These are phyloP conservation scores for Phycomyces blakesleeanus DNA, from an alignment of 192 early-diverging fungal genomes.

Conservation along the genomic window DNA sequence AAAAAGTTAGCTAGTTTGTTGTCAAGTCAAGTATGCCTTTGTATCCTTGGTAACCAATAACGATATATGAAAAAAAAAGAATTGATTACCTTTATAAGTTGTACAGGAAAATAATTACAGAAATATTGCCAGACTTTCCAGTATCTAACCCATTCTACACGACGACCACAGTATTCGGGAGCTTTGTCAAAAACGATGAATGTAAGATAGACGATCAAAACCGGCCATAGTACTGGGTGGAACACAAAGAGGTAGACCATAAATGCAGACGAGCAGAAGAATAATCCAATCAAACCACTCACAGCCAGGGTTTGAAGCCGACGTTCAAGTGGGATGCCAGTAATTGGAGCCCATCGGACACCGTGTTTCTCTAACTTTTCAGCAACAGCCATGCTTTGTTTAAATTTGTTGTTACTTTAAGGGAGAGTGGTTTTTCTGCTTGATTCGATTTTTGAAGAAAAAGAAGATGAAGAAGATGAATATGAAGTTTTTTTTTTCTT, in stretches of 20 bases:
- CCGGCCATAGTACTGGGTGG: slow-evolving; percentile 45
- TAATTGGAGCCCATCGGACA: slow-evolving; percentile 10
- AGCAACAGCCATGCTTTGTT: too few relatives aligned
- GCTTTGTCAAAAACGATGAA: slow-evolving; percentile 65
- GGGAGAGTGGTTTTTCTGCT: too few relatives aligned
- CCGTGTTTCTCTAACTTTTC: too few relatives aligned
- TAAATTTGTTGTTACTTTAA: too few relatives aligned
- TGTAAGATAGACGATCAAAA: slow-evolving; percentile 68
- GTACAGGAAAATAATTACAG: slow-evolving; percentile 77
- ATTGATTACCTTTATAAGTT: slow-evolving; percentile 54
- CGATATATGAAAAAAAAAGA: too few relatives aligned
- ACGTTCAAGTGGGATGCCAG: slow-evolving; percentile 53
- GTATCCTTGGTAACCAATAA: too few relatives aligned
- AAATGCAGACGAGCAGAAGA: slow-evolving; percentile 42
- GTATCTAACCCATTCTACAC: slow-evolving; percentile 43
- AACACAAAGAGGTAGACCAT: slow-evolving; percentile 61
- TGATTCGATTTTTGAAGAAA: too few relatives aligned
- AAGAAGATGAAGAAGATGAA: too few relatives aligned
- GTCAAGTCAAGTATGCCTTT: too few relatives aligned
- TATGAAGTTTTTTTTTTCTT: too few relatives aligned
- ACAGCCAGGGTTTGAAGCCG: slow-evolving; percentile 66
- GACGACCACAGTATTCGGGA: slow-evolving; percentile 74
- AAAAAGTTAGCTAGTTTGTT: too few relatives aligned
- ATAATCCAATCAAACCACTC: slow-evolving; percentile 52
- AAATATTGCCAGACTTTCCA: slow-evolving; percentile 69